Base-by-base conservation (phyloP, 108 stramenopile genomes). In the Cyclotella choctawhatcheeana region DNA sequence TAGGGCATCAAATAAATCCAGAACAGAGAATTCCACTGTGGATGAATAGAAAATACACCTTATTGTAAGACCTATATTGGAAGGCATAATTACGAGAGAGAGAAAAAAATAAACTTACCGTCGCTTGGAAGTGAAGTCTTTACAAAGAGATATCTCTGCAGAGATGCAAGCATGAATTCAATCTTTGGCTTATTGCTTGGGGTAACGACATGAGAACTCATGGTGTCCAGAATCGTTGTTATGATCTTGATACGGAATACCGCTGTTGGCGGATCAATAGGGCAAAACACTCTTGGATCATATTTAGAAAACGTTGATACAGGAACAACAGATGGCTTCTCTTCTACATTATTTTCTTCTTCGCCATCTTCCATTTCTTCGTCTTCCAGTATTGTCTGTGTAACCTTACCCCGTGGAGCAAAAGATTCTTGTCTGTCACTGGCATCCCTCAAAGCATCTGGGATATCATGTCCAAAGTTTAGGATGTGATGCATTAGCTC, bases 121-220 rank as follows among this genome's bases (percentile, higher is more conserved):
- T 97, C 95, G 16, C 91, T 85, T 16, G 97, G 97, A 20, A 98
- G 85, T 33, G 79, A 72, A 18, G 82, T 71, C 75, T 98, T 98
- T 31, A 92, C 93, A 67, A 98, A 96, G 47, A 98, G 88, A 71
- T 98, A 98, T 20, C 97, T 71, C 64, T 97, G 97, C 44, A 97
- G 95, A 33, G 92, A 81, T 0, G 92, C 68, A 31, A 97, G 83
- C 44, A 89, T 91, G 12, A 62, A 81, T 30, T 85, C 82, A 29
- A 96, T 47, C 44, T 85, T 90, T 6, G 77, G 26, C 17, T 86
- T 81, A 47, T 88, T 89, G 65, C 66, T 87, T 29, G 66, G 52
- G 1, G 88, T 85, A 8, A 94, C 89, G 43, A 96, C 69, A 29
- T 76, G 79, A 40, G 85, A 72, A n/a, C 88, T 81, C 30, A 77